Evolutionary conservation across 2,329 filamentous ascomycete genomes (phyloP), one percentile per base, ranked within the genome.

Genomic region (Aureobasidium sp.): DNA sequence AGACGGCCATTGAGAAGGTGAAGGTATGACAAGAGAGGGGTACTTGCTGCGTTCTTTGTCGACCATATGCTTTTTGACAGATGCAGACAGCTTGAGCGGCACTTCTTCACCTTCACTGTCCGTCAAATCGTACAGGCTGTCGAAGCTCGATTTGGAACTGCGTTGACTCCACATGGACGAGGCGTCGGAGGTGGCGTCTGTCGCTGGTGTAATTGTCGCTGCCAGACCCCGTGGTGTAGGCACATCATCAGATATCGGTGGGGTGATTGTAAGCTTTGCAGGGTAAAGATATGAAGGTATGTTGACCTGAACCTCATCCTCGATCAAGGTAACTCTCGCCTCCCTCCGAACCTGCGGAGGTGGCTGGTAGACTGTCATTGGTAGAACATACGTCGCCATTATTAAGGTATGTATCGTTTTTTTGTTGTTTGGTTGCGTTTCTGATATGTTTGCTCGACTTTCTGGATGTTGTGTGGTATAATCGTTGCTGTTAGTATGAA

Each of bases 111-210:
- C 81, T 68, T 96, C 91, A 26, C 44, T 60, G 61, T 95, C 91
- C 17, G 90, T 92, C 46, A 90, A 82, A 74, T 94, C 89, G 74
- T 96, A 96, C 53, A 96, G 78, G 69, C 95, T 90, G 74, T 96
- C 90, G 69, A 93, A 93, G 66, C 90, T 87, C 67, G 84, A 89
- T 65, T 82, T 81, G 68, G 85, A 84, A 67, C 87, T 87, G 72
- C 82, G 78, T 68, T 84, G 80, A 64, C 74, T 86, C 88, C 87
- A 86, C 65, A 71, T 65, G 5, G 71, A 73, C 51, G 70, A 71
- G 15, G 66, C 63, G 48, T 73, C 72, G 24, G 71, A 73, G 15
- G 69, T 69, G 3, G 66, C 65, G 48, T 83, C 81, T 26, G 83
- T 84, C 44, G 79, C 77, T 79, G 69, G 79, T 81, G 60, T 79